phyloP scores from a whole-genome alignment of 768 basidiomycete species.

The Symmetrospora coprosmae region DNA sequence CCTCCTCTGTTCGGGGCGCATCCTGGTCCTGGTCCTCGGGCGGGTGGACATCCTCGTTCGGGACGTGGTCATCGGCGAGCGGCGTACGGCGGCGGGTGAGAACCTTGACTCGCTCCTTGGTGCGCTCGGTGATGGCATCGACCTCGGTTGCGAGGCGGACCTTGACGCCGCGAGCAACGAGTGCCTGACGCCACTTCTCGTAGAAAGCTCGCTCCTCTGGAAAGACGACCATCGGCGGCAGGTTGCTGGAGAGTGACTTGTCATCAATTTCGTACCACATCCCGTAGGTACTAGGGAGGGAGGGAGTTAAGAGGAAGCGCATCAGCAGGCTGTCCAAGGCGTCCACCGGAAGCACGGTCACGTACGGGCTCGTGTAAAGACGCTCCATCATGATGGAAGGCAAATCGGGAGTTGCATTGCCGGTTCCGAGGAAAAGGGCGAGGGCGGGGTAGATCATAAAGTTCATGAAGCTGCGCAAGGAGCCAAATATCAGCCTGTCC shows the following conservation, averaged over 20 bases:
- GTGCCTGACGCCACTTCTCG: constrained; percentile 36
- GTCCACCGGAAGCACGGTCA: too few species aligned
- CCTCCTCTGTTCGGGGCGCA: constrained; percentile 35
- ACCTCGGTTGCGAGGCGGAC: constrained; percentile 40
- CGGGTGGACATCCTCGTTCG: constrained; percentile 15
- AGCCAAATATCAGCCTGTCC: neutral
- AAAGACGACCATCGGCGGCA: constrained; percentile 42
- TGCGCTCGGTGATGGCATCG: constrained; percentile 32
- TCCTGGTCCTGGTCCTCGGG: constrained; percentile 34
- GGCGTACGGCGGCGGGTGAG: constrained; percentile 34
- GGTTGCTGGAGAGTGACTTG: constrained; percentile 37
- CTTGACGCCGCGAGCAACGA: constrained; percentile 38
- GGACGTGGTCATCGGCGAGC: constrained; percentile 38
- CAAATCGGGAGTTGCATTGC: constrained; percentile 40
- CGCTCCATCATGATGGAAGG: constrained; percentile 41
- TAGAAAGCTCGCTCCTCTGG: constrained; percentile 39
- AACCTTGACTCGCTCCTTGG: constrained; percentile 35
- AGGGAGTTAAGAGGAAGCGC: too few species aligned
- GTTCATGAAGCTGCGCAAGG: constrained; percentile 33
- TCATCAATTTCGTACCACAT: constrained; percentile 38
- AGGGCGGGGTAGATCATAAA: constrained; percentile 38
- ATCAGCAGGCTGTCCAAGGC: too few species aligned
- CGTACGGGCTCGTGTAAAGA: constrained; percentile 41
- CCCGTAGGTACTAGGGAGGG: too few species aligned
- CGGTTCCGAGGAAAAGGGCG: constrained; percentile 38